Evolutionary conservation across 345 rosid genomes (phyloP).

Genomic region (Brassica carinata): DNA sequence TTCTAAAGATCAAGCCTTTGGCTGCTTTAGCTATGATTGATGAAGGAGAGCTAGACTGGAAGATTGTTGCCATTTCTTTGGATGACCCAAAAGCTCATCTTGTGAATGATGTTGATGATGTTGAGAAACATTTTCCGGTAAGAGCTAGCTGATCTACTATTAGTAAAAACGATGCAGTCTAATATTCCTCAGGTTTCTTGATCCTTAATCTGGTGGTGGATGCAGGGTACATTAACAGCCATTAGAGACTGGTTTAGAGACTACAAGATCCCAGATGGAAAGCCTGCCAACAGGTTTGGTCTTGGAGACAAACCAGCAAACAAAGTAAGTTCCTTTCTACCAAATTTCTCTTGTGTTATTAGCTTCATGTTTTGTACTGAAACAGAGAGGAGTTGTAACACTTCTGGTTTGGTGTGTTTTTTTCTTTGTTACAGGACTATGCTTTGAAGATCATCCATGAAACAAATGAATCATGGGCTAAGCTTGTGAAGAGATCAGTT

Average conservation of each 20-base stretch:
- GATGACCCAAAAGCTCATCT: slow-evolving; percentile 96
- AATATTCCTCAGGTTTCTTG: not conserved
- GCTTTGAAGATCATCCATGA: slow-evolving; percentile 79
- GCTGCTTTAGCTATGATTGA: slow-evolving; percentile 96
- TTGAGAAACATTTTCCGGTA: slow-evolving; percentile 92
- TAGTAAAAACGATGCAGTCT: slow-evolving; percentile 29
- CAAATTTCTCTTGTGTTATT: not conserved
- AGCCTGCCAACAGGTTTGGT: slow-evolving; percentile 96
- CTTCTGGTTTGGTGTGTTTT: not conserved
- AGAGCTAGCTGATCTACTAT: not conserved
- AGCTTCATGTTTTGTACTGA: slow-evolving; percentile 16
- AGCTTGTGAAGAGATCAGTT: slow-evolving; percentile 72
- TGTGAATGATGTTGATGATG: slow-evolving; percentile 84
- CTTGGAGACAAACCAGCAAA: slow-evolving; percentile 88
- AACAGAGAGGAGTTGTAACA: slow-evolving; percentile 1
- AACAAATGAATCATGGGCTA: slow-evolving; percentile 86
- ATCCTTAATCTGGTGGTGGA: slow-evolving; percentile 9
- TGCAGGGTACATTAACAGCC: slow-evolving; percentile 84
- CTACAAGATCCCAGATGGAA: slow-evolving; percentile 97
- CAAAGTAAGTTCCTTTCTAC: slow-evolving; percentile 54
- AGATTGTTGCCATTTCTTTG: slow-evolving; percentile 86
- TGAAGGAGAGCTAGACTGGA: slow-evolving; percentile 99
- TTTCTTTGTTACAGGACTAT: slow-evolving; percentile 53
- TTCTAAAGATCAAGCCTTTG: slow-evolving; percentile 80
- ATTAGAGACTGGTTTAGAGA: slow-evolving; percentile 97